phyloP scores from a whole-genome alignment of 1,139 yeast genomes.

The Yamadazyma sp. region DNA sequence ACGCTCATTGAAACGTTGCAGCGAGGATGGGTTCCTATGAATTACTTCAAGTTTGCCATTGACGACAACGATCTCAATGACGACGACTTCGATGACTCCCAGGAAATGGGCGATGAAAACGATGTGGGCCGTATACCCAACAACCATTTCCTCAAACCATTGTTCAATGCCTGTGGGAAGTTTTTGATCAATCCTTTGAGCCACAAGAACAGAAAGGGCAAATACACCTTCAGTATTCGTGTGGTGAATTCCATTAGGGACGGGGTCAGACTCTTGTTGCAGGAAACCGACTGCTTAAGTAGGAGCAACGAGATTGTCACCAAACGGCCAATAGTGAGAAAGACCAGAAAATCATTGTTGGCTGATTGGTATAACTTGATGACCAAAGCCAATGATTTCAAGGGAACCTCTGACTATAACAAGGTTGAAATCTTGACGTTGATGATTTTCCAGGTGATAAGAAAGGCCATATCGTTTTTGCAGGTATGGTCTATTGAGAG shows the following conservation, averaged over 20 bases:
- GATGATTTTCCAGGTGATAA: conserved; percentile 71
- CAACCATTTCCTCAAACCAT: conserved; percentile 52
- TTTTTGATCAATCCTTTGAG: conserved; percentile 72
- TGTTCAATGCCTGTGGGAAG: conserved; percentile 73
- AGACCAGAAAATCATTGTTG: conserved; percentile 72
- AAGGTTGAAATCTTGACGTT: conserved; percentile 71
- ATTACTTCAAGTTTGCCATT: conserved; percentile 72
- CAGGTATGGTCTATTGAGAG: conserved; percentile 74
- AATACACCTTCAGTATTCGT: conserved; percentile 45
- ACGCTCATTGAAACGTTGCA: conserved; percentile 67
- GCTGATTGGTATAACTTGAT: conserved; percentile 92
- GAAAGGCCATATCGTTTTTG: conserved; percentile 70
- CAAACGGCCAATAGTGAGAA: conserved; percentile 65
- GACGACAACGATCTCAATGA: conserved; percentile 27
- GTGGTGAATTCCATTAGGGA: conserved; percentile 59
- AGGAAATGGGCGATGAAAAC: conserved; percentile 18
- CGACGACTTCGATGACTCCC: conserved; percentile 17
- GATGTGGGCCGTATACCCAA: conserved; percentile 31
- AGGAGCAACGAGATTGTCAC: conserved; percentile 79
- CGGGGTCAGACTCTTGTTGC: conserved; percentile 77
- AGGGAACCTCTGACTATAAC: conserved; percentile 63
- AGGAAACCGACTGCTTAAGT: conserved; percentile 80
- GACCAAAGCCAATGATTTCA: conserved; percentile 81
- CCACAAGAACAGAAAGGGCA: conserved; percentile 40
- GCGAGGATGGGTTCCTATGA: conserved; percentile 97